Percentiles rank a stretch among this genome's conserved stretches.
Evolutionary conservation across 805 yeast species (phyloP).

Genomic region (Metschnikowia santaceciliae): DNA sequence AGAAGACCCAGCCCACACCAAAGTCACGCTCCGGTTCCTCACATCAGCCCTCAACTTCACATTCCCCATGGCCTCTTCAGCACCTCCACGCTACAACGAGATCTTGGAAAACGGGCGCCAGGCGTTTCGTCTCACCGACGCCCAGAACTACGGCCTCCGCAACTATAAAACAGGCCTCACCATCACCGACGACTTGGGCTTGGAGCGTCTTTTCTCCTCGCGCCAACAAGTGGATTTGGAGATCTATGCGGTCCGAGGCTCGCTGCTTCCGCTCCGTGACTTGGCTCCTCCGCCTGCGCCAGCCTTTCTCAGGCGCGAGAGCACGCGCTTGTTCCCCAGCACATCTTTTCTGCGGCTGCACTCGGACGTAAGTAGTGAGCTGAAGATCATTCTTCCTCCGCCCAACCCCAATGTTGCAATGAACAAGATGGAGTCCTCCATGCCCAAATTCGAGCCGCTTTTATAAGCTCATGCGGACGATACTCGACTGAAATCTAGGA

Average conservation of each 20-base stretch:
- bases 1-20: neutral
- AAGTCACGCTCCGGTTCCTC: conserved; percentile 47
- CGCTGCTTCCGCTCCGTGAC: conserved; percentile 3
- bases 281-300: neutral
- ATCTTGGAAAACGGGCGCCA: conserved; percentile 71
- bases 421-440: conserved; percentile 3
- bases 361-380: conserved; percentile 17
- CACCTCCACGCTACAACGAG: conserved; percentile 79
- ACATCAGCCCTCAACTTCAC: conserved; percentile 57
- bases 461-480: neutral
- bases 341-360: conserved; percentile 38
- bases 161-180: conserved; percentile 23
- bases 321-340: neutral
- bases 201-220: conserved; percentile 34
- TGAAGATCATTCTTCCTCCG: conserved; percentile 8
- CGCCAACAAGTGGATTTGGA: conserved; percentile 35
- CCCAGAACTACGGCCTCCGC: conserved; percentile 25
- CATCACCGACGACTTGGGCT: conserved; percentile 32
- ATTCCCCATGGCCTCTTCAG: conserved; percentile 58
- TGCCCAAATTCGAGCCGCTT: conserved; percentile 18
- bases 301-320: neutral
- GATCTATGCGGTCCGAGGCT: conserved; percentile 24
- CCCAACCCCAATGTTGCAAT: conserved; percentile 4
- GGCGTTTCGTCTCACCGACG: conserved; percentile 50
- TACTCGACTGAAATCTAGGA: neutral